Base-by-base conservation (phyloP, 805 yeast genomes). In the Hanseniaspora thailandica region DNA sequence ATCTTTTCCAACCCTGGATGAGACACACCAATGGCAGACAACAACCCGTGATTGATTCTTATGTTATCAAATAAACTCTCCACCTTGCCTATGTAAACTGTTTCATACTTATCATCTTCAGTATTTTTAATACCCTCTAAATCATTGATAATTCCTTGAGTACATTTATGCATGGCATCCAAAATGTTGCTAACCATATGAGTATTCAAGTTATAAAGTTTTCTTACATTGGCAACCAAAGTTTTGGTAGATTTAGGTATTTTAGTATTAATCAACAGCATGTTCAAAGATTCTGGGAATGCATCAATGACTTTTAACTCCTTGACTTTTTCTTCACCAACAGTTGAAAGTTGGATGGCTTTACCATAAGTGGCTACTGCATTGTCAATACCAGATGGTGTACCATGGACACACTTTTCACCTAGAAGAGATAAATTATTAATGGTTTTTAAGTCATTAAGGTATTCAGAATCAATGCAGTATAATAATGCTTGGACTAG, bases 311-410 rank as follows among this genome's bases (percentile, higher is more conserved):
- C 56, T n/a, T 58, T 60, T 34, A 59, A 30, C 1, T 13, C 25
- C 38, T 50, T 50, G 13, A 57, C 20, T 57, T 59, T 33, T 56
- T 54, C 17, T 68, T 70, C 65, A 70, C 61, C 47, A 6, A 13
- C 8, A 6, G 55, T 48, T 2, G 49, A 7, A 40, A 59, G 59
- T 45, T 95, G 77, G 68, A 93, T 95, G 0, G 97, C 97, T 45
- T 97, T 97, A 22, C 98, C 98, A 59, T 81, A 82, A 0, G 96
- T 84, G 1, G 97, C 94, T 47, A 90, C 97, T 0, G 96, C 88
- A 63, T 93, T 93, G 66, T 93, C 98, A 51, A 93, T 87, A 12
- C 98, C 98, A 19, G 94, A 82, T 8, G 98, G 98, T 60, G 85
- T 88, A 1, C 97, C 97, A 64, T 90, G 97, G 59, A 89, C 85